These are phyloP conservation scores for Puccinia hordei DNA, from an alignment of 1,284 basidiomycete genomes.

Conservation along the genomic window DNA sequence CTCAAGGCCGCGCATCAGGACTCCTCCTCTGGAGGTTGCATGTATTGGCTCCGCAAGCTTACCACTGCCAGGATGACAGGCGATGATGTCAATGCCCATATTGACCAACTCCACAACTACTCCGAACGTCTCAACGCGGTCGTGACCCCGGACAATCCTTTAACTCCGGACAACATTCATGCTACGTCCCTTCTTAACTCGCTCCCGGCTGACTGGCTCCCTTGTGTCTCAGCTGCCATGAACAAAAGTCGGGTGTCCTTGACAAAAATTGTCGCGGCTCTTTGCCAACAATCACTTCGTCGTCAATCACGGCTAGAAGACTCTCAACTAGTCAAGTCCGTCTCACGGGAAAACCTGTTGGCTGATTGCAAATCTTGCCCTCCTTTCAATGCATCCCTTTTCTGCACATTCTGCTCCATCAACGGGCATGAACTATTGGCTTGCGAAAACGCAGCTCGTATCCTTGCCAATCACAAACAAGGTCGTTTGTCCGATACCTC, in stretches of 20 bases:
- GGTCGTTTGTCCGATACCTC: no score
- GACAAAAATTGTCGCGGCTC: neutral
- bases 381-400: no score
- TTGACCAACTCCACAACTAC: neutral
- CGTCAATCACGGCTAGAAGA: no score
- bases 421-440: no score
- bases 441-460: no score
- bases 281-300: neutral
- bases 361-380: no score
- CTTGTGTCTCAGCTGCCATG: neutral
- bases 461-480: no score
- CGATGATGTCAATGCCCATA: slow-evolving; percentile 1
- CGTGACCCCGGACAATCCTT: neutral
- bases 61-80: neutral
- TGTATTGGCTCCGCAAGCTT: neutral
- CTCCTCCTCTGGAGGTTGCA: neutral
- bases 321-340: no score
- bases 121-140: neutral
- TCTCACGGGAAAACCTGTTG: no score
- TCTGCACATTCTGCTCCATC: no score
- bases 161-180: neutral
- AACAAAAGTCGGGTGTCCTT: neutral
- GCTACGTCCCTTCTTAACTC: neutral
- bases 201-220: neutral
- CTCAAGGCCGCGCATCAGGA: slow-evolving; percentile 1